Evolutionary conservation across 2,329 filamentous ascomycete genomes (phyloP).

Genomic region (Anthostomella pinea): DNA sequence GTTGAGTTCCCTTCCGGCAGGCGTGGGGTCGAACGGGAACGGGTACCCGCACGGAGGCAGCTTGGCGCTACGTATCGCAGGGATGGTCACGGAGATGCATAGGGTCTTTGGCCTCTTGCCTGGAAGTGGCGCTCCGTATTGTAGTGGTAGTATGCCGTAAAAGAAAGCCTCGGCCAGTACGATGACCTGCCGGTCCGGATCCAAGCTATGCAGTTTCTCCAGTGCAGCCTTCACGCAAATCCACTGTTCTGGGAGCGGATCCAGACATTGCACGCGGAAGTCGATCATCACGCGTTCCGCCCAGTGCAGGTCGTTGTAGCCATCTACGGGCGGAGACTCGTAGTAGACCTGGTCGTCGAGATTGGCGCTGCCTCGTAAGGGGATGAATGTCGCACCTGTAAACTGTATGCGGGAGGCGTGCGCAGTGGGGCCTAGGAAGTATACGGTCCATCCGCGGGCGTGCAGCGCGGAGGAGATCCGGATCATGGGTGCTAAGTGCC

Average conservation of each 20-base stretch:
- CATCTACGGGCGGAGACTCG: conserved; percentile 19
- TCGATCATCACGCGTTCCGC: conserved; percentile 33
- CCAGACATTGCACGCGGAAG: conserved; percentile 29
- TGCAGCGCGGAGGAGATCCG: conserved; percentile 33
- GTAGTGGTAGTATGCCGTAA: conserved; percentile 34
- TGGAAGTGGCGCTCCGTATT: conserved; percentile 28
- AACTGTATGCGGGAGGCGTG: conserved; percentile 34
- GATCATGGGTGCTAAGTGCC: conserved; percentile 36
- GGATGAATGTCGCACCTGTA: conserved; percentile 32
- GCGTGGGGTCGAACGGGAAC: conserved; percentile 29
- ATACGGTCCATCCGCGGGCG: conserved; percentile 30
- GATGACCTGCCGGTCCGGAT: conserved; percentile 22
- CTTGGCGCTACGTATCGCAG: conserved; percentile 34
- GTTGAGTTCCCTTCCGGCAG: conserved; percentile 24
- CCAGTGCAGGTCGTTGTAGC: conserved; percentile 26
- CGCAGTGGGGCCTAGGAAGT: conserved; percentile 36
- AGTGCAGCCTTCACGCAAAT: conserved; percentile 29
- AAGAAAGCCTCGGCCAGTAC: conserved; percentile 37
- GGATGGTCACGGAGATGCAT: conserved; percentile 37
- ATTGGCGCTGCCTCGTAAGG: conserved; percentile 31
- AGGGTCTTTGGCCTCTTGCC: conserved; percentile 21
- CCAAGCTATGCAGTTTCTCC: conserved; percentile 15
- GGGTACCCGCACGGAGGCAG: conserved; percentile 34
- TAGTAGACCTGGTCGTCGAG: conserved; percentile 35
- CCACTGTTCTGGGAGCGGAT: conserved; percentile 35